phyloP scores from a whole-genome alignment of 352 stramenopile genomes.

The Phytopythium delawarense region DNA sequence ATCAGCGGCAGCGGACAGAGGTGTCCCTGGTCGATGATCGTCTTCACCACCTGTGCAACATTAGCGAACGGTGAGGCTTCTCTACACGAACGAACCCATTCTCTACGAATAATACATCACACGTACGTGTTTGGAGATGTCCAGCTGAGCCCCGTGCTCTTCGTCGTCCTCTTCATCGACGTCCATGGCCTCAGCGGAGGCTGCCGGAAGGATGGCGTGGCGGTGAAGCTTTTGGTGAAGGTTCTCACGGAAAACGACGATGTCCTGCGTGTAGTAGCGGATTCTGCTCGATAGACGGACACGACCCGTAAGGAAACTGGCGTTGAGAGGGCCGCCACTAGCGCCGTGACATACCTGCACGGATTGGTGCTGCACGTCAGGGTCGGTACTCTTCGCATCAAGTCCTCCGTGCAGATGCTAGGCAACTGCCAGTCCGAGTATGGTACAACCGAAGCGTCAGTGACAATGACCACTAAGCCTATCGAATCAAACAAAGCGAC shows the following conservation, averaged over 20 bases:
- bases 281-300: constrained; percentile 37
- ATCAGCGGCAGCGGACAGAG: constrained; percentile 88
- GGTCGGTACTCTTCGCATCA: constrained; percentile 65
- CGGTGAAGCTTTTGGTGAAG: constrained; percentile 90
- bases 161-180: constrained; percentile 33
- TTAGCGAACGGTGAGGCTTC: background rate
- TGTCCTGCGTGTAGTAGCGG: constrained; percentile 91
- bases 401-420: constrained; percentile 64
- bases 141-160: constrained; percentile 32
- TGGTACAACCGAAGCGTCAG: background rate
- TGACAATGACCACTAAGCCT: background rate
- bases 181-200: constrained; percentile 19
- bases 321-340: background rate
- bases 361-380: constrained; percentile 89
- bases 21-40: constrained; percentile 92
- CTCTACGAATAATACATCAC: background rate
- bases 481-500: background rate
- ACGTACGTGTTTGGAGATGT: constrained; percentile 81
- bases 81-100: background rate
- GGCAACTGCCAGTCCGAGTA: constrained; percentile 35
- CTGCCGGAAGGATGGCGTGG: constrained; percentile 71
- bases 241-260: constrained; percentile 92
- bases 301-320: background rate
- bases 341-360: constrained; percentile 46
- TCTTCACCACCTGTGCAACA: constrained; percentile 63